Evolutionary conservation across 768 basidiomycete genomes (phyloP).

Genomic region (Tubosaeta sp.): DNA sequence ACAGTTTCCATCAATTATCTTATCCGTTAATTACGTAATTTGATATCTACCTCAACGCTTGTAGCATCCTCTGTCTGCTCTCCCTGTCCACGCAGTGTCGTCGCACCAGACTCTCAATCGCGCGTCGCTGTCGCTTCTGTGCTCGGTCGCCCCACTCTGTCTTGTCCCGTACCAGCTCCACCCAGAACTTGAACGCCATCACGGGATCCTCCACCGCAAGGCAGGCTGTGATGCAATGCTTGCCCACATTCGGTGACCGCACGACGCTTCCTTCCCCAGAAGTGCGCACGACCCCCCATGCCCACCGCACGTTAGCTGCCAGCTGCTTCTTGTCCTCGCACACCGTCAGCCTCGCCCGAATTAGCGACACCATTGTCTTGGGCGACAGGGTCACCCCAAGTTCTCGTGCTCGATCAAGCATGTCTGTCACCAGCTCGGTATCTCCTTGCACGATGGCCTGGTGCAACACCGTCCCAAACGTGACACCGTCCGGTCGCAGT

Average conservation of each 20-base stretch:
- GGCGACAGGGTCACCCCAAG: conserved; percentile 38
- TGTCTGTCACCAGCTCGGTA: conserved; percentile 37
- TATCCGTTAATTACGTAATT: conserved; percentile 7
- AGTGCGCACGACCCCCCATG: conserved; percentile 39
- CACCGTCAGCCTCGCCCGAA: conserved; percentile 38
- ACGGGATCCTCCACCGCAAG: conserved; percentile 44
- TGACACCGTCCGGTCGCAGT: conserved; percentile 48
- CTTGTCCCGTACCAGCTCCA: conserved; percentile 39
- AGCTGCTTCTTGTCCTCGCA: conserved; percentile 26
- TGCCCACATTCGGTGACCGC: conserved; percentile 46
- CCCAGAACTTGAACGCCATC: conserved; percentile 63
- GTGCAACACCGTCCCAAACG: conserved; percentile 62
- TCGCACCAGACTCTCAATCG: conserved; percentile 37
- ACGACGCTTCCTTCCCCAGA: conserved; percentile 34
- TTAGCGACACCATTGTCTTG: conserved; percentile 47
- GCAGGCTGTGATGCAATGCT: conserved; percentile 47
- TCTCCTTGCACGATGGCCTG: conserved; percentile 47
- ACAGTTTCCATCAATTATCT: conserved; percentile 29
- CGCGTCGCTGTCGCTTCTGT: conserved; percentile 40
- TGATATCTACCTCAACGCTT: conserved; percentile 10
- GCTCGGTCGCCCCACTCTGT: conserved; percentile 46
- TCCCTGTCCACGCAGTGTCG: conserved; percentile 22
- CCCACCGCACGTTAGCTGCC: conserved; percentile 36
- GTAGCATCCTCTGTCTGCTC: conserved; percentile 18
- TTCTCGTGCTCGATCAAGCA: conserved; percentile 39